Conservation (phyloP, 306 rosid species). For the Glycine soja region DNA sequence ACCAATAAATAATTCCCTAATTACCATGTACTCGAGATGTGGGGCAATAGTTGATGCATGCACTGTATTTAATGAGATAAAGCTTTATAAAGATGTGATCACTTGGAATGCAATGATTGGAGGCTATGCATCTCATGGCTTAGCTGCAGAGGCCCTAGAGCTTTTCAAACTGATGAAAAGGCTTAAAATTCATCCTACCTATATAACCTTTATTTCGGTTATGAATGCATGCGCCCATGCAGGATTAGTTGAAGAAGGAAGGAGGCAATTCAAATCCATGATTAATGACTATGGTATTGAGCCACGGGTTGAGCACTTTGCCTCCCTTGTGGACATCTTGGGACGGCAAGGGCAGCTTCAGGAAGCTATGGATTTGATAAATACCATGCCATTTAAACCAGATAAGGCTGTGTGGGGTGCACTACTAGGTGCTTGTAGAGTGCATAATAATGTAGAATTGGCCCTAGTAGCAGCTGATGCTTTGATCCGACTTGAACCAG, state of each 20-base stretch:
- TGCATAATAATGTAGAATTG: constrained; percentile 56
- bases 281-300: constrained; percentile 52
- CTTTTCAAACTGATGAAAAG: constrained; percentile 57
- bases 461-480: constrained; percentile 57
- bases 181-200: constrained; percentile 57
- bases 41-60: constrained; percentile 60
- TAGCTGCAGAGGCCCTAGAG: constrained; percentile 57
- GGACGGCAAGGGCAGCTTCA: constrained; percentile 61
- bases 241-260: constrained; percentile 62
- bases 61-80: constrained; percentile 56
- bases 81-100: constrained; percentile 54
- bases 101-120: constrained; percentile 67
- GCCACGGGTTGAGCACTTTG: constrained; percentile 58
- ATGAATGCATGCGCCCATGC: constrained; percentile 61
- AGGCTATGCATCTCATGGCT: constrained; percentile 62
- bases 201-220: constrained; percentile 59
- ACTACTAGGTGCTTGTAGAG: constrained; percentile 58
- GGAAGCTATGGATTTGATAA: constrained; percentile 57
- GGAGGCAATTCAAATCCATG: constrained; percentile 60
- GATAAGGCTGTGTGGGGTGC: constrained; percentile 67
- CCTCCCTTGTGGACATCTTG: constrained; percentile 63
- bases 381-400: constrained; percentile 55
- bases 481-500: constrained; percentile 60
- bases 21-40: constrained; percentile 66
- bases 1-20: constrained; percentile 58